Conservation (phyloP, 2,329 filamentous ascomycete genomes). For the Calonectria hongkongensis region DNA sequence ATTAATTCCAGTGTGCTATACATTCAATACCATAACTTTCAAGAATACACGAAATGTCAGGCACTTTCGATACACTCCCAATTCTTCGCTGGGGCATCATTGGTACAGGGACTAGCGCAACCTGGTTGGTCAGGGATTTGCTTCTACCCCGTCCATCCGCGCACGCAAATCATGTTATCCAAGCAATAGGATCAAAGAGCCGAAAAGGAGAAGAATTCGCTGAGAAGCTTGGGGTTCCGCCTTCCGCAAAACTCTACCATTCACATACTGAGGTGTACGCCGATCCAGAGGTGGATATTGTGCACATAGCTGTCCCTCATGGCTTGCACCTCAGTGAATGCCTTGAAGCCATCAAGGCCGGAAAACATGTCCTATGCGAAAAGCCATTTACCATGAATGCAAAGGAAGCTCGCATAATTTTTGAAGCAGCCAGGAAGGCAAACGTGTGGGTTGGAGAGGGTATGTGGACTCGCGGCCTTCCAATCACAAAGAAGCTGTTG, state of each 20-base stretch:
- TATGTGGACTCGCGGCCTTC: slow-evolving; percentile 60
- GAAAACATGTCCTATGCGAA: slow-evolving; percentile 61
- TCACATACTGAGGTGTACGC: slow-evolving; percentile 56
- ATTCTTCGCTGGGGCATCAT: slow-evolving; percentile 39
- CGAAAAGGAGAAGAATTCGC: neutral
- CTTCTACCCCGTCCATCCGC: slow-evolving; percentile 60
- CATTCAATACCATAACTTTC: neutral
- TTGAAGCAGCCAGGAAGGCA: slow-evolving; percentile 54
- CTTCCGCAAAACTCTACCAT: slow-evolving; percentile 56
- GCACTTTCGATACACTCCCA: neutral
- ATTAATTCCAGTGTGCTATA: neutral
- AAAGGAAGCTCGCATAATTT: slow-evolving; percentile 54
- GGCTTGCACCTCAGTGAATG: slow-evolving; percentile 58
- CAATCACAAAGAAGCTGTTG: slow-evolving; percentile 44
- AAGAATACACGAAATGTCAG: neutral
- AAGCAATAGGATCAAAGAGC: slow-evolving; percentile 19
- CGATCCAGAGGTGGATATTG: slow-evolving; percentile 57
- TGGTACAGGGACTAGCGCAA: slow-evolving; percentile 26
- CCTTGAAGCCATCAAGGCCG: slow-evolving; percentile 57
- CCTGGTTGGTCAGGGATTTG: slow-evolving; percentile 63
- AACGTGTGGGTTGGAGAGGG: slow-evolving; percentile 60
- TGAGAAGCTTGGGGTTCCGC: slow-evolving; percentile 54
- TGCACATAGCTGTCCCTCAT: slow-evolving; percentile 61
- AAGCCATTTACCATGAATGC: slow-evolving; percentile 59
- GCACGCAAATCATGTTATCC: slow-evolving; percentile 7